These are phyloP conservation scores for Coleophoma cylindrospora DNA, from an alignment of 2,329 filamentous ascomycete species.

Conservation along the genomic window DNA sequence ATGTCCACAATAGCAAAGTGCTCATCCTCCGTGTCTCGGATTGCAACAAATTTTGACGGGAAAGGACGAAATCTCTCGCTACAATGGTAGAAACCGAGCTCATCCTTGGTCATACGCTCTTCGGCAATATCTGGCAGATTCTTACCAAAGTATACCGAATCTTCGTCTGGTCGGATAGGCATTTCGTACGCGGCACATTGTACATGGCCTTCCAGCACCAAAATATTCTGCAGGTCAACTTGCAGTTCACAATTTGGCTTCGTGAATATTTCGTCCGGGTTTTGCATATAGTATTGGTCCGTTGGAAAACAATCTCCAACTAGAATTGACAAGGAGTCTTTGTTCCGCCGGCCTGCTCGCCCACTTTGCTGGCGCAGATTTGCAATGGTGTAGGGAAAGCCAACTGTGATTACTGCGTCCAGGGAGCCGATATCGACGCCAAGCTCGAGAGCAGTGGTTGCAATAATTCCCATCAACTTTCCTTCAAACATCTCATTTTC, in stretches of 20 bases:
- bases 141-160: constrained; percentile 73
- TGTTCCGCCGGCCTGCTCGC: constrained; percentile 84
- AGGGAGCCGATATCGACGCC: constrained; percentile 93
- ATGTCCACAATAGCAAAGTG: constrained; percentile 92
- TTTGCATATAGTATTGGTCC: constrained; percentile 96
- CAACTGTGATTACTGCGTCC: constrained; percentile 89
- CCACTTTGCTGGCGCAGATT: constrained; percentile 94
- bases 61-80: constrained; percentile 82
- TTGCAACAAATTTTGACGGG: constrained; percentile 78
- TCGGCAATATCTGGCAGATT: constrained; percentile 66
- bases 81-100: constrained; percentile 82
- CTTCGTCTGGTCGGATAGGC: constrained; percentile 76
- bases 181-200: constrained; percentile 96
- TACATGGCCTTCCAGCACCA: constrained; percentile 87
- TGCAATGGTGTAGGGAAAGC: constrained; percentile 92
- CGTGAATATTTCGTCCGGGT: constrained; percentile 89
- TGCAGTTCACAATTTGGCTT: constrained; percentile 85
- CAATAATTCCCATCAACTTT: constrained; percentile 86
- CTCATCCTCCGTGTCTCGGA: constrained; percentile 85
- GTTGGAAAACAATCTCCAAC: constrained; percentile 86
- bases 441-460: constrained; percentile 87
- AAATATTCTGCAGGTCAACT: constrained; percentile 86
- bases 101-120: constrained; percentile 69
- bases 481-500: constrained; percentile 97
- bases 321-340: constrained; percentile 85